Conservation (phyloP, 1,139 yeast genomes). For the Zygoascus hellenicus region DNA sequence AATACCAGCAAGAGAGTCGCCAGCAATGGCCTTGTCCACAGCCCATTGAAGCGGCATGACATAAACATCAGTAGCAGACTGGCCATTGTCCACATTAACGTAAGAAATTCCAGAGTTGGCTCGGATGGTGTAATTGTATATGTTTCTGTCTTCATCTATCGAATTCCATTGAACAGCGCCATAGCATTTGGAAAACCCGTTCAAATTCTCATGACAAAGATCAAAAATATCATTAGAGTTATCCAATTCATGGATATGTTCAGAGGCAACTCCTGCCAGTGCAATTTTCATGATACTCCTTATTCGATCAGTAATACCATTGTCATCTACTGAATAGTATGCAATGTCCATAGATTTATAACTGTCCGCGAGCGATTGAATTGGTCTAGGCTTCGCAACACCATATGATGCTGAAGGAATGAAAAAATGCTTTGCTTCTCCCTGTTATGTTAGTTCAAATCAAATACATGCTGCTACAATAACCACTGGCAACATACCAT, state of each 20-base stretch:
- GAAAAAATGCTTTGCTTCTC: conserved; percentile 31
- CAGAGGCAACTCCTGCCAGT: conserved; percentile 27
- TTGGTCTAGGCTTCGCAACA: conserved; percentile 26
- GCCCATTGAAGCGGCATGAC: conserved; percentile 37
- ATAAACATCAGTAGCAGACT: conserved; percentile 28
- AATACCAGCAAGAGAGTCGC: conserved; percentile 10
- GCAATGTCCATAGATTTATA: conserved; percentile 27
- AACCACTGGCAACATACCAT: conserved; percentile 24
- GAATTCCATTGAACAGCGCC: conserved; percentile 35
- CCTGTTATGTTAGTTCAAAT: conserved; percentile 18
- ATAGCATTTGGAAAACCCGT: conserved; percentile 32
- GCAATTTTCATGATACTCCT: conserved; percentile 27
- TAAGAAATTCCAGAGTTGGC: conserved; percentile 31
- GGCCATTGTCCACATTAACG: conserved; percentile 24
- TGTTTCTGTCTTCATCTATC: conserved; percentile 20
- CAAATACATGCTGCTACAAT: not conserved
- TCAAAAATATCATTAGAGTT: conserved; percentile 25
- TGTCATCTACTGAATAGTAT: conserved; percentile 25
- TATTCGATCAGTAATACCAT: conserved; percentile 27
- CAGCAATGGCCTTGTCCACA: conserved; percentile 31
- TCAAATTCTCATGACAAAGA: conserved; percentile 31
- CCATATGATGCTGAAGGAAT: conserved; percentile 32
- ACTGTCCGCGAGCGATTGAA: conserved; percentile 22
- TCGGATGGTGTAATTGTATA: conserved; percentile 34
- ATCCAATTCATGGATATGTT: conserved; percentile 25